phyloP scores from a whole-genome alignment of 2,329 filamentous ascomycete genomes.

The Aspergillus fumigatus region DNA sequence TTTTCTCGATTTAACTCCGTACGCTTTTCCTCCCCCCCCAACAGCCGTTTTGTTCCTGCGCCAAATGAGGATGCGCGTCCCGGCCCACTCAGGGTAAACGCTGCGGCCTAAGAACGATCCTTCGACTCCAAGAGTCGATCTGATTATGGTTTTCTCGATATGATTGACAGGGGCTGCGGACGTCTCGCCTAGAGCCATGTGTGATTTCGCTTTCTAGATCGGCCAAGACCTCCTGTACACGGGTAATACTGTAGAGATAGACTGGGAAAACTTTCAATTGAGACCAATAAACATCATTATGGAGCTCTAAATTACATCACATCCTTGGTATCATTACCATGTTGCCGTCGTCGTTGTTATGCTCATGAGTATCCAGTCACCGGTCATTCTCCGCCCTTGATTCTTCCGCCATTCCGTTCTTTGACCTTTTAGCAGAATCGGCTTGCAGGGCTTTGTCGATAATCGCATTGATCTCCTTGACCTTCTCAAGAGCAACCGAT shows the following conservation, averaged over 20 bases:
- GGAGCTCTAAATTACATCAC: constrained; percentile 2
- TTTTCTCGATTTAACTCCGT: no score
- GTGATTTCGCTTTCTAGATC: no score
- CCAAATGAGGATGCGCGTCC: not conserved
- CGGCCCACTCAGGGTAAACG: not conserved
- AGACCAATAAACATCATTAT: not conserved
- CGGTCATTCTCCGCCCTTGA: constrained; percentile 81
- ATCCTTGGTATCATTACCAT: not conserved
- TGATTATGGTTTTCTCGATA: not conserved
- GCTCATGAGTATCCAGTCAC: constrained; percentile 35
- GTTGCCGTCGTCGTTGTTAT: not conserved
- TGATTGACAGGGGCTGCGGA: not conserved
- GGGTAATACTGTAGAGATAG: not conserved
- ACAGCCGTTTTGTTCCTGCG: not conserved
- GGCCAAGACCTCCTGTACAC: not conserved
- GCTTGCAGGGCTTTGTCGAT: constrained; percentile 70
- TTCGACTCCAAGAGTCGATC: not conserved
- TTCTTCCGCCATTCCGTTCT: constrained; percentile 75
- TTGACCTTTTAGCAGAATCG: constrained; percentile 59
- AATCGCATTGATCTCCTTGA: constrained; percentile 70
- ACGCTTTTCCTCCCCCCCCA: no score
- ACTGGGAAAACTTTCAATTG: not conserved
- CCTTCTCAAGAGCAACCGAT: constrained; percentile 68
- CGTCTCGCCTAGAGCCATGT: not conserved
- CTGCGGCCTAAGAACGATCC: not conserved